Conservation (phyloP, 345 rosid species). For the Salix caprea region DNA sequence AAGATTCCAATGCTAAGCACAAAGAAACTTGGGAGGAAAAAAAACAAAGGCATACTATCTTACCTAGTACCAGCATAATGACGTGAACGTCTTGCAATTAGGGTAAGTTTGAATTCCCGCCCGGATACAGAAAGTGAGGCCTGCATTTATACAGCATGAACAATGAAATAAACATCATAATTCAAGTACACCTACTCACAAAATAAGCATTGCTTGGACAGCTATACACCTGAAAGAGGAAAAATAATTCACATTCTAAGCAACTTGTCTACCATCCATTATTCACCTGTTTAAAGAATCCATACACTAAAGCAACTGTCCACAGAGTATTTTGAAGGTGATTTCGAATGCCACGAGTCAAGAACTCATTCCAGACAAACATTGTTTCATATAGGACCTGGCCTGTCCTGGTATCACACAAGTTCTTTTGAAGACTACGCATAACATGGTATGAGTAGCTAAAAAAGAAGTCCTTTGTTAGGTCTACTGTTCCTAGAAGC, state of each 20-base stretch:
- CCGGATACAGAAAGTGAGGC: slow-evolving; percentile 68
- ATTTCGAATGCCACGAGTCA: slow-evolving; percentile 84
- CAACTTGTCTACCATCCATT: neutral
- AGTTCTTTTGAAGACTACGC: slow-evolving; percentile 88
- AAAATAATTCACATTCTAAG: neutral
- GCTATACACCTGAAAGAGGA: neutral
- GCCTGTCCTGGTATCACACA: slow-evolving; percentile 61
- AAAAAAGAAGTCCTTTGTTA: slow-evolving; percentile 97
- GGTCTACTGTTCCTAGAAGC: slow-evolving; percentile 85
- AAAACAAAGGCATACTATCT: neutral
- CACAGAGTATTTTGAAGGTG: slow-evolving; percentile 85
- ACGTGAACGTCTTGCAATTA: slow-evolving; percentile 97
- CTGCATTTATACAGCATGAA: slow-evolving; percentile 40
- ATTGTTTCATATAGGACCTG: slow-evolving; percentile 75
- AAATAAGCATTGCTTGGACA: neutral
- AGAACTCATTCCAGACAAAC: slow-evolving; percentile 98
- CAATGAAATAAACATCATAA: neutral
- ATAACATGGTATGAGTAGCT: slow-evolving; percentile 95
- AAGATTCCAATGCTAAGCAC: neutral
- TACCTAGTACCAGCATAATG: slow-evolving; percentile 98
- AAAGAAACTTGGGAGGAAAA: neutral
- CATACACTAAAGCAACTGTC: slow-evolving; percentile 97
- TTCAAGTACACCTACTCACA: neutral
- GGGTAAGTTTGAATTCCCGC: slow-evolving; percentile 69
- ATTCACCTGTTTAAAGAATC: slow-evolving; percentile 93